Evolutionary conservation across 2,329 filamentous ascomycete genomes (phyloP).

Genomic region (Beauveria pseudobassiana): DNA sequence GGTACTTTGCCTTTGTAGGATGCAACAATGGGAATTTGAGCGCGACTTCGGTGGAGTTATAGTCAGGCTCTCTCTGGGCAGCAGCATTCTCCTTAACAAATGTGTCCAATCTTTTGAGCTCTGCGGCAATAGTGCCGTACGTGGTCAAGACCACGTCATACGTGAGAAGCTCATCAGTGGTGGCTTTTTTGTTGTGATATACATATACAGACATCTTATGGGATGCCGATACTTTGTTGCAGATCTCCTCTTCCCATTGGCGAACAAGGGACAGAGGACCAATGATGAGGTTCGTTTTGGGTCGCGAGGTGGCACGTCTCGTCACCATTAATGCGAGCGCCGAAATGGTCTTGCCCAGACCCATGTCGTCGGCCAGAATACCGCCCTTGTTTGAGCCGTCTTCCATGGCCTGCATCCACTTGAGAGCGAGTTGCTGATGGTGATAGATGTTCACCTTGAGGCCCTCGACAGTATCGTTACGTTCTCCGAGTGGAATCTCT

Average conservation of each 20-base stretch:
- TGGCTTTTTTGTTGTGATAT: conserved; percentile 61
- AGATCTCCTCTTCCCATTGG: conserved; percentile 80
- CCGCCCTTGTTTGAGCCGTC: conserved; percentile 73
- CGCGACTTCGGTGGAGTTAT: conserved; percentile 27
- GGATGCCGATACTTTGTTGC: conserved; percentile 53
- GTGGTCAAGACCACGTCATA: conserved; percentile 80
- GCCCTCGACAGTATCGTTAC: conserved; percentile 61
- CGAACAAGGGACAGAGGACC: conserved; percentile 72
- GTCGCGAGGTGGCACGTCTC: conserved; percentile 45
- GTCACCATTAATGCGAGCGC: conserved; percentile 69
- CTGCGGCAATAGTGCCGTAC: conserved; percentile 63
- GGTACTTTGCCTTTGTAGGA: conserved; percentile 54
- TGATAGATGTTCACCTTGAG: conserved; percentile 65
- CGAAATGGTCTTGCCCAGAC: conserved; percentile 82
- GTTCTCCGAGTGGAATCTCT: conserved; percentile 52
- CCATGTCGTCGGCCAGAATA: conserved; percentile 90
- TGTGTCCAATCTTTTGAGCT: conserved; percentile 55
- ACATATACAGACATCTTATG: conserved; percentile 59
- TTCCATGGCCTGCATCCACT: conserved; percentile 81
- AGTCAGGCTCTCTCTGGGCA: conserved; percentile 23
- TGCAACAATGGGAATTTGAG: conserved; percentile 52
- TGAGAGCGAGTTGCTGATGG: conserved; percentile 75
- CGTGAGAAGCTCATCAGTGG: conserved; percentile 51
- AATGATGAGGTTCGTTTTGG: conserved; percentile 69
- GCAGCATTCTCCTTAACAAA: conserved; percentile 43